These are phyloP conservation scores for Lactarius hatsudake DNA, from an alignment of 768 basidiomycete species.

Conservation along the genomic window DNA sequence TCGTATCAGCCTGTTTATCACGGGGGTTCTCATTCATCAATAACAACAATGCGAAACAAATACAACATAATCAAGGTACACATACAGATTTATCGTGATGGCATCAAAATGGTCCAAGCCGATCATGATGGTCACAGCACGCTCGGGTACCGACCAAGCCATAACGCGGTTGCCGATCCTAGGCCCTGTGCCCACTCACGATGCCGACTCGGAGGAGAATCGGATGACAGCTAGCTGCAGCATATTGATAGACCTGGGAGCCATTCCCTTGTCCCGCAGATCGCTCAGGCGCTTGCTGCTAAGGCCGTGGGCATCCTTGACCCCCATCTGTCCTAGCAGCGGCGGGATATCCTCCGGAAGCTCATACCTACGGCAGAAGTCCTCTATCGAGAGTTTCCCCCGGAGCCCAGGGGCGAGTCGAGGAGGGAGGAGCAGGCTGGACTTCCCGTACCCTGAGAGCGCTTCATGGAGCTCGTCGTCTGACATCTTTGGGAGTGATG, in stretches of 20 bases:
- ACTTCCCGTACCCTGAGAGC: background rate
- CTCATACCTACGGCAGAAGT: constrained; percentile 14
- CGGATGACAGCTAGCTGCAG: constrained; percentile 13
- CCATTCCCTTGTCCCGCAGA: constrained; percentile 2
- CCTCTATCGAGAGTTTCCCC: constrained; percentile 6
- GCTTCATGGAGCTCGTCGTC: constrained; percentile 16
- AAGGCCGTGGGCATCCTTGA: constrained; percentile 18
- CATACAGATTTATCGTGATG: background rate
- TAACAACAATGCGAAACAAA: constrained; percentile 1
- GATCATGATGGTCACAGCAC: background rate
- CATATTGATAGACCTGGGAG: constrained; percentile 10
- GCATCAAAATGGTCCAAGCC: background rate
- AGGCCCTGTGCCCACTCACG: background rate
- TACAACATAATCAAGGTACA: constrained; percentile 10
- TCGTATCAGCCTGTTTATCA: background rate
- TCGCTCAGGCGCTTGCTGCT: constrained; percentile 12
- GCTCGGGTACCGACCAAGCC: background rate
- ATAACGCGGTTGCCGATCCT: background rate
- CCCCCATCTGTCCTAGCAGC: constrained; percentile 1
- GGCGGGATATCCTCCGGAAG: constrained; percentile 10
- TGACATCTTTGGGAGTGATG: constrained; percentile 9
- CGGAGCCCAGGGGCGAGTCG: constrained; percentile 8
- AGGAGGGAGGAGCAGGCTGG: constrained; percentile 15
- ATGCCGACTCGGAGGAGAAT: background rate
- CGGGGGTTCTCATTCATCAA: background rate